Percentiles rank a stretch among this genome's conserved stretches.
These are phyloP conservation scores for Diphasiastrum complanatum DNA, from an alignment of 83 land plant genomes.

Conservation along the genomic window DNA sequence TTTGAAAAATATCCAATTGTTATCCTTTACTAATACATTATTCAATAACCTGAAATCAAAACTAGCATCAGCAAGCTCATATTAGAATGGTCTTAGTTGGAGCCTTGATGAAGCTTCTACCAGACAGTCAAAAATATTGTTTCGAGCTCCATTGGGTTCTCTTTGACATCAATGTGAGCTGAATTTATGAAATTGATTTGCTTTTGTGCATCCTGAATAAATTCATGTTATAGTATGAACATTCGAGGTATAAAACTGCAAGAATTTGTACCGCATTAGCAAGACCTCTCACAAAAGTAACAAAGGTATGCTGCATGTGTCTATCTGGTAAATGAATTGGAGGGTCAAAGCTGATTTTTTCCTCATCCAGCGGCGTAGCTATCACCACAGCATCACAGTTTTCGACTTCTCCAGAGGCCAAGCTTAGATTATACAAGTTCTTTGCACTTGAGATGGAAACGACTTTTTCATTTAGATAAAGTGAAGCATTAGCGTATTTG, in stretches of 20 bases:
- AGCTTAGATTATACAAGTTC: conserved; percentile 48
- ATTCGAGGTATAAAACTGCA: neutral
- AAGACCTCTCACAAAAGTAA: conserved; percentile 86
- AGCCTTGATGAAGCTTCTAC: no score
- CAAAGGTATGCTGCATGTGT: conserved; percentile 70
- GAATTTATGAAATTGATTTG: no score
- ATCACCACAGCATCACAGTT: conserved; percentile 63
- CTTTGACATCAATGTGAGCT: neutral
- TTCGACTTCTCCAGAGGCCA: conserved; percentile 43
- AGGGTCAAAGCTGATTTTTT: conserved; percentile 57
- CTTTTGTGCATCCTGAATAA: no score
- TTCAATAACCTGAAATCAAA: no score
- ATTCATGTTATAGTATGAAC: no score
- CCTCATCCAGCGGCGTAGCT: conserved; percentile 88
- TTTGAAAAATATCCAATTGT: no score
- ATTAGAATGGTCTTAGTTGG: no score
- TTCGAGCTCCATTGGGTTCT: no score
- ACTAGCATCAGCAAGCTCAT: no score
- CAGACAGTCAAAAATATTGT: no score
- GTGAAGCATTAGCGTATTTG: conserved; percentile 49
- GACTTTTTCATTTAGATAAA: conserved; percentile 60
- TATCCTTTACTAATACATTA: no score
- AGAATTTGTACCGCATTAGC: conserved; percentile 56
- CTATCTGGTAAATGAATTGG: conserved; percentile 55
- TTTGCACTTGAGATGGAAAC: conserved; percentile 42